Evolutionary conservation across 208 protist species (phyloP), one percentile per base, ranked within the genome.

Genomic region (Balamuthia mandrillaris): DNA sequence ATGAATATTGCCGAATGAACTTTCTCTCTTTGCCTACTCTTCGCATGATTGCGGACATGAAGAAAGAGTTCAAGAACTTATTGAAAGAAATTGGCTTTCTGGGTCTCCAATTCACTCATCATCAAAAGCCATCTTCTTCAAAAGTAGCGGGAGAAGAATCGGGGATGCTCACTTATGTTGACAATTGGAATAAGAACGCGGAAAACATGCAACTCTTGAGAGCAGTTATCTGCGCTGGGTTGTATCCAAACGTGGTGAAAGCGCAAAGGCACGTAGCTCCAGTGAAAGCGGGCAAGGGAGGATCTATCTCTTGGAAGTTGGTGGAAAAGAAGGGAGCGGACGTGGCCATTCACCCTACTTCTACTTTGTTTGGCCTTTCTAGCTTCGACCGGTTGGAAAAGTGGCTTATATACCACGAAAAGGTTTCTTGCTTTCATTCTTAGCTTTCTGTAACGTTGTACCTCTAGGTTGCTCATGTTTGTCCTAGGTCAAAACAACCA

Each of bases 171-270:
- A 63, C n/a, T 37, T 21, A 1, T 45, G 51, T 24, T 78, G 68
- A 10, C 31, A 42, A 84, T 27, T 95, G 93, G 79, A 97, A 98
- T 86, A 74, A 82, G 10, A 97, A 97, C 87, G 92, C 91, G 4
- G 86, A 79, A 24, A 96, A 94, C 79, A 78, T 86, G n/a, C 91
- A 93, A 41, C 94, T 95, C 68, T 92, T 97, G 74, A 89, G 95
- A n/a, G 94, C 96, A 0, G 95, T 95, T 29, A 74, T 98, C 7
- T 95, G 95, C 33, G 96, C 96, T 16, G 96, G 96, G 9, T 93
- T 98, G n/a, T 97, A 97, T 90, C 96, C 96, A 16, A 98, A 97
- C 63, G 89, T 98, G 14, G 94, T 95, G 14, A n/a, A 44, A 12
- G 60, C 78, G 6, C 5, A 78, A 27, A 86, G 65, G 3, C 54